These are phyloP conservation scores for Quercus berberidifolia DNA, from an alignment of 306 rosid species.

Conservation along the genomic window DNA sequence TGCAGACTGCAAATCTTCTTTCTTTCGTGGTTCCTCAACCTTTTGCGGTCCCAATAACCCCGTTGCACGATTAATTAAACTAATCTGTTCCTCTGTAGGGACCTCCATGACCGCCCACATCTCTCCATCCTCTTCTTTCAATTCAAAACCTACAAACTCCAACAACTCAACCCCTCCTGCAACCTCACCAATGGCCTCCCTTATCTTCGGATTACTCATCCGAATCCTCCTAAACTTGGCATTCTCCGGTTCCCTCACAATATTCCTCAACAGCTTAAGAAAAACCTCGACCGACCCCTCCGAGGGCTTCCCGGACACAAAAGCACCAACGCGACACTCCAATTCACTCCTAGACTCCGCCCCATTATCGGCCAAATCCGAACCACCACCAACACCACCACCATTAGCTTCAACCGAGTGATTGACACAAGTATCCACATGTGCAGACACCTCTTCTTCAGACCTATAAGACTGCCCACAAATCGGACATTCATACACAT, in stretches of 20 bases:
- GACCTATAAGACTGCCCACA: conserved; percentile 63
- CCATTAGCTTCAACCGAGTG: conserved; percentile 13
- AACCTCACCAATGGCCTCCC: conserved; percentile 68
- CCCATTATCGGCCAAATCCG: conserved; percentile 20
- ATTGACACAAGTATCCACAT: conserved; percentile 63
- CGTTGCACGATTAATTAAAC: conserved; percentile 40
- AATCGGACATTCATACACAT: conserved; percentile 74
- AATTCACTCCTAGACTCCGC: conserved; percentile 34
- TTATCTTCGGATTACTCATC: conserved; percentile 78
- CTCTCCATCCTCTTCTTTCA: conserved; percentile 78
- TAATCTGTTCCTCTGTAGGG: conserved; percentile 45
- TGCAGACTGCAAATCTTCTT: conserved; percentile 10
- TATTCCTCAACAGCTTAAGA: conserved; percentile 62
- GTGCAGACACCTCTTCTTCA: conserved; percentile 75
- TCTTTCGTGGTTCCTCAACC: conserved; percentile 37
- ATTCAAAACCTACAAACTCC: conserved; percentile 62
- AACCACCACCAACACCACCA: neutral
- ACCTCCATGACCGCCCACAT: conserved; percentile 81
- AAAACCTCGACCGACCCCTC: conserved; percentile 69
- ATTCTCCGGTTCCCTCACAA: conserved; percentile 77
- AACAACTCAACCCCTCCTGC: conserved; percentile 81
- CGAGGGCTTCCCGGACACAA: conserved; percentile 59
- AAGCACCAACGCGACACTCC: conserved; percentile 55
- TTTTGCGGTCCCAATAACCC: conserved; percentile 48
- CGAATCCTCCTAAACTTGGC: conserved; percentile 79